These are phyloP conservation scores for Solanum chilense DNA, from an alignment of 257 asterid species.

Conservation along the genomic window DNA sequence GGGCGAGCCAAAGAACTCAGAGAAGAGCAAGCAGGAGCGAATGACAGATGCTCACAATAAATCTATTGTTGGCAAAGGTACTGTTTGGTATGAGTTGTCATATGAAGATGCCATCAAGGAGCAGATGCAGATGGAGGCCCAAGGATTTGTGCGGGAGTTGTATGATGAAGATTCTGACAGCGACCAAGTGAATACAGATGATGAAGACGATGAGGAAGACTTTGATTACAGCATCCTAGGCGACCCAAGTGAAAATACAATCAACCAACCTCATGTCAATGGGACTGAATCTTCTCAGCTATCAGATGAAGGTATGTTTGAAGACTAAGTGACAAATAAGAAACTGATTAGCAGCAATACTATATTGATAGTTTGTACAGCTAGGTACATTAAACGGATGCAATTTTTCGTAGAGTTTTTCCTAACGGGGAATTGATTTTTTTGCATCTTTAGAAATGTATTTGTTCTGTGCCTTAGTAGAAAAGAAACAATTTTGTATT, in stretches of 20 bases:
- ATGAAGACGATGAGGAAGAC: constrained; percentile 33
- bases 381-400: background rate
- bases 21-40: constrained; percentile 84
- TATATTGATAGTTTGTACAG: constrained; percentile 1
- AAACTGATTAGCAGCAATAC: background rate
- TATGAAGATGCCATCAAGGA: constrained; percentile 79
- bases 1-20: constrained; percentile 99
- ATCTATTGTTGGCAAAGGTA: constrained; percentile 82
- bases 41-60: constrained; percentile 80
- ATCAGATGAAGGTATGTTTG: constrained; percentile 79
- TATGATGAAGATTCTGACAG: constrained; percentile 23
- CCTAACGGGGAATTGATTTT: background rate
- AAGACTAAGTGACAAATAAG: constrained; percentile 31
- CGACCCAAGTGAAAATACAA: constrained; percentile 24
- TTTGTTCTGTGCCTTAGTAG: background rate
- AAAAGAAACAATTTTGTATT: background rate
- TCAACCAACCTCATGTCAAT: constrained; percentile 73
- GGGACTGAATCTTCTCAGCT: constrained; percentile 77
- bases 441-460: background rate
- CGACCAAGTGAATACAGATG: constrained; percentile 13
- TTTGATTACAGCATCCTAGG: constrained; percentile 72
- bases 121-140: constrained; percentile 54
- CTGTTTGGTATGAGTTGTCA: constrained; percentile 87
- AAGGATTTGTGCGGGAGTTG: constrained; percentile 38
- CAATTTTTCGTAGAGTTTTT: background rate